Evolutionary conservation across 805 yeast species (phyloP).

Genomic region (Kodamaea restingae): DNA sequence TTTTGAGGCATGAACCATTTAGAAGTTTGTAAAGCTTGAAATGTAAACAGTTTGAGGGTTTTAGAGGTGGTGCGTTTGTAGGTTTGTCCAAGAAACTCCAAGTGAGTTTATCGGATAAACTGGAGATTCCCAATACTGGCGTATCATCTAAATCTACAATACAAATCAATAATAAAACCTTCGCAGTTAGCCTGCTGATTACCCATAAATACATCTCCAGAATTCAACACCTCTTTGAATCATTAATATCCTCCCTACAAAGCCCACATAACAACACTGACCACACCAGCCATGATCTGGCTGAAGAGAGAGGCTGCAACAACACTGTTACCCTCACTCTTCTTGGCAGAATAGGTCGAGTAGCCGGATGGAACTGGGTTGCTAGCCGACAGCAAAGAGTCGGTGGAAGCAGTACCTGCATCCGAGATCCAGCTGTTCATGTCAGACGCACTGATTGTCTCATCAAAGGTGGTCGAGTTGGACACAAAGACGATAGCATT

Average conservation of each 20-base stretch:
- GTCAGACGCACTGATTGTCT: constrained; percentile 40
- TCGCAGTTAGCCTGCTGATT: neutral
- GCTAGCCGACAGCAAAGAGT: constrained; percentile 25
- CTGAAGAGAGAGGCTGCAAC: constrained; percentile 8
- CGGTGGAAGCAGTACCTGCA: constrained; percentile 26
- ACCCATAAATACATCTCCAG: neutral
- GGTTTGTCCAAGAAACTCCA: too few relatives aligned
- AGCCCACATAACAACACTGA: constrained; percentile 11
- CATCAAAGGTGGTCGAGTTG: constrained; percentile 47
- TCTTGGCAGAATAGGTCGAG: constrained; percentile 16
- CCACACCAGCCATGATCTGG: constrained; percentile 10
- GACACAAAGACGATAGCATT: constrained; percentile 58
- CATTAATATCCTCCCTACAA: constrained; percentile 1
- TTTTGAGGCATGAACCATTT: constrained; percentile 3
- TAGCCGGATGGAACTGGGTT: constrained; percentile 16
- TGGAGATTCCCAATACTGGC: too few relatives aligned
- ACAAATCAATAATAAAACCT: too few relatives aligned
- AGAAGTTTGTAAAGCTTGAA: too few relatives aligned
- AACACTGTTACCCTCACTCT: constrained; percentile 16
- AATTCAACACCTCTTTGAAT: neutral
- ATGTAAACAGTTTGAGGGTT: too few relatives aligned
- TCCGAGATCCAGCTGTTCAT: constrained; percentile 44
- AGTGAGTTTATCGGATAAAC: too few relatives aligned
- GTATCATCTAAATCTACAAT: too few relatives aligned
- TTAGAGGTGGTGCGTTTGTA: too few relatives aligned